Conservation (phyloP, 2,329 filamentous ascomycete genomes). For the Colletotrichum euphorbiae region DNA sequence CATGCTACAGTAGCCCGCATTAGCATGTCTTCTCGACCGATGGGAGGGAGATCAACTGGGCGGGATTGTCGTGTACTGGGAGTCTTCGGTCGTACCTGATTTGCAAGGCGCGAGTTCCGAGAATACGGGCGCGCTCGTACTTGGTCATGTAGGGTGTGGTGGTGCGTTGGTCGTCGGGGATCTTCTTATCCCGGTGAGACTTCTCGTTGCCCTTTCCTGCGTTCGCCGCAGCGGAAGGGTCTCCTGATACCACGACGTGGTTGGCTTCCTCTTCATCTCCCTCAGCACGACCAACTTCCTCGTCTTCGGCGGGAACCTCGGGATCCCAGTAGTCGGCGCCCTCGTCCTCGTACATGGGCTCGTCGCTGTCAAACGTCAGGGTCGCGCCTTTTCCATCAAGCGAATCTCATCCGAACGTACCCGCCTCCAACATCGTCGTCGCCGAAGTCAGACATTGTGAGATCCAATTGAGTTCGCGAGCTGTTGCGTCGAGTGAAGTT, state of each 20-base stretch:
- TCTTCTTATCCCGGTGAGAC: conserved; percentile 83
- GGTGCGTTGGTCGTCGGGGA: conserved; percentile 85
- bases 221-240: conserved; percentile 70
- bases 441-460: conserved; percentile 78
- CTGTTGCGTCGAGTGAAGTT: background rate
- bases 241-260: conserved; percentile 70
- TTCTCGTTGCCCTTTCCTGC: conserved; percentile 65
- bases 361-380: conserved; percentile 61
- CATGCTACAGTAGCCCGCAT: conserved; percentile 71
- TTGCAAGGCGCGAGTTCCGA: conserved; percentile 93
- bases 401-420: conserved; percentile 29
- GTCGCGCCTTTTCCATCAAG: conserved; percentile 17
- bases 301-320: conserved; percentile 62
- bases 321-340: conserved; percentile 65
- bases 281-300: conserved; percentile 65
- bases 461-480: background rate
- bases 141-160: conserved; percentile 99
- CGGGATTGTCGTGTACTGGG: background rate
- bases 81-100: conserved; percentile 77
- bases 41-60: background rate
- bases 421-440: conserved; percentile 60
- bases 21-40: conserved; percentile 32
- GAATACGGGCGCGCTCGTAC: conserved; percentile 93
- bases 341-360: conserved; percentile 77
- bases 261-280: conserved; percentile 68